Evolutionary conservation across 176 grass and related monocot genomes (phyloP), one percentile per base, ranked within the genome.

Genomic region (Phoenix dactylifera): DNA sequence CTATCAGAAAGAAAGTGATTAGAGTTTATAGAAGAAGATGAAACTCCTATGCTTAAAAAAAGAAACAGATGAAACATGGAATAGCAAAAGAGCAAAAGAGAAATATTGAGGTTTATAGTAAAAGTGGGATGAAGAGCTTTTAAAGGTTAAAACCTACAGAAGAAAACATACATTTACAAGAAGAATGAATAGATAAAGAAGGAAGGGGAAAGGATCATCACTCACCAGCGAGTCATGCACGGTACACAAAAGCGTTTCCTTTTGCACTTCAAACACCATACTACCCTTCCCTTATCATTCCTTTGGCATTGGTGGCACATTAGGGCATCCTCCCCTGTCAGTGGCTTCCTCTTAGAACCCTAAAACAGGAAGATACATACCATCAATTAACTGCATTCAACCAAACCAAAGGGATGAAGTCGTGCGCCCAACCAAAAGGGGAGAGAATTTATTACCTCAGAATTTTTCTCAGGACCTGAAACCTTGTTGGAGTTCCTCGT

Each of bases 221-320:
- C 74, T 12, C 25, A 88, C 81, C 89, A 95, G 71, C 50, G 68
- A 24, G 59, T 44, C 24, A 88, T 84, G 56, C 89, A 95, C 26
- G 16, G 61, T 22, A 50, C 22, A 64, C 89, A 86, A 71, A 72
- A 95, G 14, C 79, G 63, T 44, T 76, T 95, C 15, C 26, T 85
- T 0, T 54, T 54, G 76, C 89, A 95, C 57, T 39, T 70, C 28
- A 65, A 58, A 57, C 85, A 95, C 57, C 26, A 30, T 49, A 95
- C 50, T 1, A 89, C 85, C 67, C 71, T 74, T 29, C 26, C 61
- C 39, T 80, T 89, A 26, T 90, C 86, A 0, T 80, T 89, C 54
- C 75, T 76, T 18, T 83, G 74, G 71, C 89, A 89, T 35, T 95
- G 89, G 55, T 95, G 89, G 57, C 89, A 95, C 58, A 69, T 77